Evolutionary conservation across 129 eudicot species (phyloP).

Genomic region (Tagetes erecta): DNA sequence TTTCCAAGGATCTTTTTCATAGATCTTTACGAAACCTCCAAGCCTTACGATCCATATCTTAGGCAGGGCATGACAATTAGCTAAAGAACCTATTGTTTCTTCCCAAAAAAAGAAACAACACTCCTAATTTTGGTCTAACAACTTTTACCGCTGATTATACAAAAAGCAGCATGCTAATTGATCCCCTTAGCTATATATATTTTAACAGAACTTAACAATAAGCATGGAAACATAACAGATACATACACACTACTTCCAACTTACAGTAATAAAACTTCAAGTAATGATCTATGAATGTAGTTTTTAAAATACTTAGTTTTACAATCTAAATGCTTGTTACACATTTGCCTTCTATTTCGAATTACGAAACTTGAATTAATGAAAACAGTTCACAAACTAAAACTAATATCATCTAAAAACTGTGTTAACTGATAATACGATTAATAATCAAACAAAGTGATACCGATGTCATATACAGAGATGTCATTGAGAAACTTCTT

Average conservation of each 20-base stretch:
- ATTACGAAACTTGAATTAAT: no score
- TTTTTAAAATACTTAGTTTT: no score
- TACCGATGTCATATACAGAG: slow-evolving; percentile 86
- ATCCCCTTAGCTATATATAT: not conserved
- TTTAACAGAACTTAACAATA: no score
- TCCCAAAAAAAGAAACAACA: not conserved
- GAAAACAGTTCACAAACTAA: not conserved
- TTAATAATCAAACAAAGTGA: not conserved
- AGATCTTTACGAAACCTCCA: not conserved
- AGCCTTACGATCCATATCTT: not conserved
- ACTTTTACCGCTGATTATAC: not conserved
- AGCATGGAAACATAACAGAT: not conserved
- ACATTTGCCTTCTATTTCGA: no score
- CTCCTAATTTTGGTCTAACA: not conserved
- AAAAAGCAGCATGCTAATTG: slow-evolving; percentile 1
- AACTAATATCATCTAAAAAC: not conserved
- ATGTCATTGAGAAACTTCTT: slow-evolving; percentile 77
- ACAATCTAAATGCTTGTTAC: no score
- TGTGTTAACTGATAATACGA: slow-evolving; percentile 12
- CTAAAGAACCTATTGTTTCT: slow-evolving; percentile 8
- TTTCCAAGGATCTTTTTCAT: not conserved
- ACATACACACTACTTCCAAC: not conserved
- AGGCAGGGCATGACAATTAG: not conserved
- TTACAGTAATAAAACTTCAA: not conserved
- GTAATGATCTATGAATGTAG: no score